Conservation (phyloP, 768 basidiomycete species). For the Exsudoporus frostii region DNA sequence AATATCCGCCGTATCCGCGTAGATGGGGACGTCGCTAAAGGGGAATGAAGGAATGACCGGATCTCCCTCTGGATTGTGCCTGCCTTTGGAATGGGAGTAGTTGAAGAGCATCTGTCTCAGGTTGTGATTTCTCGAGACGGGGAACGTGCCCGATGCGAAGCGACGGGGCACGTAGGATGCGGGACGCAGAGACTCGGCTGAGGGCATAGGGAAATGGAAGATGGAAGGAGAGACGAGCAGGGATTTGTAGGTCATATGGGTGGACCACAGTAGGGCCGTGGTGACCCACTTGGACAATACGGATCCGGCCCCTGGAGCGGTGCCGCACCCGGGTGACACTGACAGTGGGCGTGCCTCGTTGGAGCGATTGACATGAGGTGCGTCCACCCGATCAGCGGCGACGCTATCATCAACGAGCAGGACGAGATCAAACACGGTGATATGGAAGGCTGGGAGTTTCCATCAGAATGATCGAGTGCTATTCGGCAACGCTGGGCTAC, state of each 20-base stretch:
- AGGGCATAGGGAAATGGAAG: slow-evolving; percentile 7
- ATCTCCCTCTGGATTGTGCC: neutral
- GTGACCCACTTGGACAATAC: no score
- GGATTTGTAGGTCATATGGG: slow-evolving; percentile 14
- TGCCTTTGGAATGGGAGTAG: slow-evolving; percentile 3
- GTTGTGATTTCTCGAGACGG: slow-evolving; percentile 24
- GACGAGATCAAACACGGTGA: no score
- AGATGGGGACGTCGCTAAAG: slow-evolving; percentile 26
- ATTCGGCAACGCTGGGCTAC: no score
- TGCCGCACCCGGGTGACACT: neutral
- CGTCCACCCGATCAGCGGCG: no score
- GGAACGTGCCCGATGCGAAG: slow-evolving; percentile 27
- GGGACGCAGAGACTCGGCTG: neutral
- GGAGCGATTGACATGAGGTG: slow-evolving; percentile 4
- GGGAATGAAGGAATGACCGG: slow-evolving; percentile 34
- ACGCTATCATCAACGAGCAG: no score
- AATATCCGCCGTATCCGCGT: slow-evolving; percentile 42
- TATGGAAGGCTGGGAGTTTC: no score
- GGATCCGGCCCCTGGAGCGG: neutral
- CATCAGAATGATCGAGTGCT: no score
- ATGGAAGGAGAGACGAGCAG: no score
- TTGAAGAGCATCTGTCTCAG: slow-evolving; percentile 30
- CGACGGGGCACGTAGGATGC: slow-evolving; percentile 16
- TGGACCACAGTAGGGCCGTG: no score
- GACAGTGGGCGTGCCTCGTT: slow-evolving; percentile 9